phyloP scores from a whole-genome alignment of 1,284 basidiomycete species.

The Sporisorium scitamineum region DNA sequence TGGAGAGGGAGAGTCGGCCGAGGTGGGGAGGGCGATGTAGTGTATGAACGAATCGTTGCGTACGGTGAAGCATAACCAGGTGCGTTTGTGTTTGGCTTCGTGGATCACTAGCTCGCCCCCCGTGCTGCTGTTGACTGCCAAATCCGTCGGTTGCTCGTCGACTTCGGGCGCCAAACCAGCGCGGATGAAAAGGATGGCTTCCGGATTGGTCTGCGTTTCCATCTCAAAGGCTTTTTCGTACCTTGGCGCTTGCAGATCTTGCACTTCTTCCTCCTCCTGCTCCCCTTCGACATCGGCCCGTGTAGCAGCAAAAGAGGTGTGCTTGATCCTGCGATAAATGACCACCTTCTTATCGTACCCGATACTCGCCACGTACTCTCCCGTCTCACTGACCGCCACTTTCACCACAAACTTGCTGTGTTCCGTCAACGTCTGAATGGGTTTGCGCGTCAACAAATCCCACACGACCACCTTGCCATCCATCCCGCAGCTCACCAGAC shows the following conservation, averaged over 20 bases:
- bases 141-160: not conserved
- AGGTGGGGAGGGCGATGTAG: constrained; percentile 57
- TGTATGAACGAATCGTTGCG: constrained; percentile 56
- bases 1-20: constrained; percentile 17
- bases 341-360: constrained; percentile 61
- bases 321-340: constrained; percentile 48
- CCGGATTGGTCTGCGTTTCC: constrained; percentile 57
- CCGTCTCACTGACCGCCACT: constrained; percentile 46
- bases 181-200: constrained; percentile 59
- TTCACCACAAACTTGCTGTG: constrained; percentile 63
- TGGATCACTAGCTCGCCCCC: constrained; percentile 21
- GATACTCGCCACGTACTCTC: constrained; percentile 58
- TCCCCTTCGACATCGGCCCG: constrained; percentile 10
- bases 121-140: not conserved
- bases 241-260: constrained; percentile 29
- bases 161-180: constrained; percentile 28
- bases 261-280: constrained; percentile 20
- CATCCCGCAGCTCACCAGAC: constrained; percentile 60
- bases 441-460: constrained; percentile 46
- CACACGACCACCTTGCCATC: constrained; percentile 62
- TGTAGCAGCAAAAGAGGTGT: constrained; percentile 8
- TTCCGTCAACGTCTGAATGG: constrained; percentile 53
- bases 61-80: constrained; percentile 58
- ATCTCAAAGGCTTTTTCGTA: constrained; percentile 51
- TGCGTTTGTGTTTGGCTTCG: constrained; percentile 27